A percentile compares a stretch with the other conserved stretches of the same genome.
Evolutionary conservation across 2,329 filamentous ascomycete species (phyloP).

Genomic region (Stachybotrys echinatus): DNA sequence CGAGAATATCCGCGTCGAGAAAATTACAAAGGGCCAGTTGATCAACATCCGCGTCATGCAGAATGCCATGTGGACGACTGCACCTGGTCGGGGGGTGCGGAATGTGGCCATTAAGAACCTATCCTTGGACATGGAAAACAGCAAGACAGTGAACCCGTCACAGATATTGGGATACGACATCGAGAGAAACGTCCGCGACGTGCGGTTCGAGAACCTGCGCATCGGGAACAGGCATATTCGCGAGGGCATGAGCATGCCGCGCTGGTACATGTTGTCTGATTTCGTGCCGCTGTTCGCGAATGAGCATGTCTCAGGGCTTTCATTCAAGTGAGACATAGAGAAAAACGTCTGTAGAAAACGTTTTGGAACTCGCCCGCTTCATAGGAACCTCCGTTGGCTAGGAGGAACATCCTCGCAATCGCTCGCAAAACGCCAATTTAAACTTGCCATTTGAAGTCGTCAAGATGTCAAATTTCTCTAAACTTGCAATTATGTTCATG

Average conservation of each 20-base stretch:
- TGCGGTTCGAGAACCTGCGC: conserved; percentile 8
- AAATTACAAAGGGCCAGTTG: conserved; percentile 23
- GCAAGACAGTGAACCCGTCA: conserved; percentile 6
- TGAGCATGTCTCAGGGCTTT: conserved; percentile 3
- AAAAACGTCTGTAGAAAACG: too few species aligned
- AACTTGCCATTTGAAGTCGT: too few species aligned
- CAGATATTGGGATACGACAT: conserved; percentile 8
- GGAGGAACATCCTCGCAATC: too few species aligned
- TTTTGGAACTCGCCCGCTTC: too few species aligned
- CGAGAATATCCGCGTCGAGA: conserved; percentile 24
- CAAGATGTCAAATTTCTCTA: too few species aligned
- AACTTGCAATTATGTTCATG: too few species aligned
- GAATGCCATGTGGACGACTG: conserved; percentile 25
- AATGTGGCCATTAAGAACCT: conserved; percentile 7
- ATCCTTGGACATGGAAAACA: conserved; percentile 1
- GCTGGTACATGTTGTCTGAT: conserved; percentile 10
- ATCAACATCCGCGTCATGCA: conserved; percentile 27
- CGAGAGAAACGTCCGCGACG: conserved; percentile 4
- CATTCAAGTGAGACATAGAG: too few species aligned
- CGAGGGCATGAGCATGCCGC: conserved; percentile 6
- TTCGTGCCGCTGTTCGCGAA: conserved; percentile 9
- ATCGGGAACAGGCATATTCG: conserved; percentile 3
- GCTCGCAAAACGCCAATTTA: too few species aligned
- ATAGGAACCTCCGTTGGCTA: too few species aligned
- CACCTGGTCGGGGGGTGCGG: conserved; percentile 22